Evolutionary conservation across 371 early-diverging fungal species (phyloP).

Genomic region (Blakeslea trispora): DNA sequence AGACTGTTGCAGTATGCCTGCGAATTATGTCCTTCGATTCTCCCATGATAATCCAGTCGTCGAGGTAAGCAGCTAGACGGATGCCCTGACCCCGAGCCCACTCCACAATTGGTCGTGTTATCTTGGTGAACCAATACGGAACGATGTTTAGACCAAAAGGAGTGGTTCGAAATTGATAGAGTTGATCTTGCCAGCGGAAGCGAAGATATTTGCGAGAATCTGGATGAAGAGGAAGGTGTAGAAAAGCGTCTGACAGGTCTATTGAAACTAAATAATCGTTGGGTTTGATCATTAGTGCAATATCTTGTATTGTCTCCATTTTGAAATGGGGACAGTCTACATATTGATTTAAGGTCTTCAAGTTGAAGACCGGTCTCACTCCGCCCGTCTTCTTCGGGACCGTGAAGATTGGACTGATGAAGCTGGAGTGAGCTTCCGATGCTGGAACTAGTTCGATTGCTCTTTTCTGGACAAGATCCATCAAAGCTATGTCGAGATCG

Average conservation of each 20-base stretch:
- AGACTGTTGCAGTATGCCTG: slow-evolving; percentile 15
- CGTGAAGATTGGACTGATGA: slow-evolving; percentile 23
- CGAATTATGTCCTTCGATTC: slow-evolving; percentile 3
- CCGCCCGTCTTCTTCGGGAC: slow-evolving; percentile 29
- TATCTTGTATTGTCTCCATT: slow-evolving; percentile 28
- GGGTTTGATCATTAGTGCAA: slow-evolving; percentile 22
- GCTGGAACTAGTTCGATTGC: slow-evolving; percentile 29
- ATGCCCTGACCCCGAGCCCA: too few species aligned
- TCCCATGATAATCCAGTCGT: too few species aligned
- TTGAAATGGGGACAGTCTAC: slow-evolving; percentile 25
- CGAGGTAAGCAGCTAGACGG: too few species aligned
- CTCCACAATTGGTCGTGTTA: too few species aligned
- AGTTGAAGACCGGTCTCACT: slow-evolving; percentile 28
- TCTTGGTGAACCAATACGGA: too few species aligned
- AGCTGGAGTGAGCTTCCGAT: slow-evolving; percentile 13
- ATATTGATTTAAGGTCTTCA: slow-evolving; percentile 25
- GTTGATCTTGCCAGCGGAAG: slow-evolving; percentile 43
- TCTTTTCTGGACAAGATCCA: slow-evolving; percentile 21
- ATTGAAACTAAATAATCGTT: slow-evolving; percentile 33
- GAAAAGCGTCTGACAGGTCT: slow-evolving; percentile 35
- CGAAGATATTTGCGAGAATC: slow-evolving; percentile 34
- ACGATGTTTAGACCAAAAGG: too few species aligned
- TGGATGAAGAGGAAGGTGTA: slow-evolving; percentile 25
- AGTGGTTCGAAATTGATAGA: slow-evolving; percentile 47
- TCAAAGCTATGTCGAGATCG: slow-evolving; percentile 23